Base-by-base conservation (phyloP, 148 eudicot species). In the Fagopyrum esculentum region DNA sequence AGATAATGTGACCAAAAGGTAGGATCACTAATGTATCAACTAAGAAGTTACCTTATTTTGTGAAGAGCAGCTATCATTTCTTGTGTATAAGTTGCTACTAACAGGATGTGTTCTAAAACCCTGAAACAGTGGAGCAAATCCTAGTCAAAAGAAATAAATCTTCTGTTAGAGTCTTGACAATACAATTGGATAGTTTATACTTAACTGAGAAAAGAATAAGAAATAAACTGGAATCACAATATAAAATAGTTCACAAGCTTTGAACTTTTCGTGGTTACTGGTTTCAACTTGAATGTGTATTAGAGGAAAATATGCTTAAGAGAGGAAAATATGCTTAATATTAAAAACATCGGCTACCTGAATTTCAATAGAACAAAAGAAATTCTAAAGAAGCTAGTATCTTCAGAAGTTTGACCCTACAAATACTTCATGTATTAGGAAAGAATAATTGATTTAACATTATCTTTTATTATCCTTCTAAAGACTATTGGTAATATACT, bases 61-160 rank as follows among this genome's bases (percentile, higher is more conserved):
- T 85, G 93, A 49, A 95, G 93, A 73, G 98, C 97, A n/a, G 96
- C 97, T 79, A 95, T 89, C 35, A 97, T 87, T 78, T 95, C 98
- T 74, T 85, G 84, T 45, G 97, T 95, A 74, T 92, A 92, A 10
- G 98, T 95, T 64, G 87, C 92, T 68, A 89, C 91, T 75, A 95
- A 84, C 47, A 95, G 93, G 84, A 90, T 90, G 78, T 95, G 93
- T 84, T 95, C 96, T 74, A 95, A 83, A 76, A 90, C 98, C 87
- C 98, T 35, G 92, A 74, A 52, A 64, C 48, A 77, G 60, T 74
- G 71, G 30, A 45, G 4, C 22, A 47, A 46, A 71, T 17, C 30
- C n/a, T 11, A 66, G 71, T 66, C 46, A 40, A 26, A 26, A 61
- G 40, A 35, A 35, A 35, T 35, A 35, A 35, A 35, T 35, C 40